Base-by-base conservation (phyloP, 176 grass and related monocot genomes). In the Cenchrus fungigraminus region DNA sequence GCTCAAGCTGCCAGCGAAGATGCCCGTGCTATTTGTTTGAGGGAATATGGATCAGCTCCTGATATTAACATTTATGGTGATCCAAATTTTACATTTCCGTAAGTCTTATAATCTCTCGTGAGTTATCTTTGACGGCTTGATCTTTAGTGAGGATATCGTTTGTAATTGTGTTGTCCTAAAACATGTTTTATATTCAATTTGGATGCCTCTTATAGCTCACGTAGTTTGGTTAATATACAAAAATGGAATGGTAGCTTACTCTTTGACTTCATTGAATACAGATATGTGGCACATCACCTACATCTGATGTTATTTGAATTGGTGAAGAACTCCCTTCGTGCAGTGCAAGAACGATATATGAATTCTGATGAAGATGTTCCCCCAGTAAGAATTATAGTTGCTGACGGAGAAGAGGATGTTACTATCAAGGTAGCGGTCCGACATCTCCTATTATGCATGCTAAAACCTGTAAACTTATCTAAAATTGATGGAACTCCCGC, bases 271-370 rank as follows among this genome's bases (percentile, higher is more conserved):
- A 62, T 72, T 1, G 32, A 62, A 51, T 91, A 75, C 87, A 98
- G 95, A 65, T 95, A 98, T 65, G 95, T 98, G 37, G 37, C 22
- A 19, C 91, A 51, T 79, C 76, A 98, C 89, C 88, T 98, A 15
- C 91, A 98, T 84, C 91, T 95, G 74, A 98, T 98, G 95, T 53
- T 98, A 55, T 91, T 98, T 83, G 95, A 98, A 90, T 86, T 98
- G 90, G 95, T 98, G 65, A 98, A 98, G 78, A 98, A 98, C 87
- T 98, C 95, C 40, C 83, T 98, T 72, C 92, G 95, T 71, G 95
- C 95, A 4, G 95, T 98, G 87, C 95, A 98, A 71, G 95, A 98
- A 86, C 89, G 68, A 44, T 90, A 86, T 40, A 98, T 95, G 91
- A 82, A 95, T 89, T 93, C 95, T 74, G 91, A 98, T 83, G 82